phyloP scores from a whole-genome alignment of 768 basidiomycete species.

The Hypholoma fasciculare region DNA sequence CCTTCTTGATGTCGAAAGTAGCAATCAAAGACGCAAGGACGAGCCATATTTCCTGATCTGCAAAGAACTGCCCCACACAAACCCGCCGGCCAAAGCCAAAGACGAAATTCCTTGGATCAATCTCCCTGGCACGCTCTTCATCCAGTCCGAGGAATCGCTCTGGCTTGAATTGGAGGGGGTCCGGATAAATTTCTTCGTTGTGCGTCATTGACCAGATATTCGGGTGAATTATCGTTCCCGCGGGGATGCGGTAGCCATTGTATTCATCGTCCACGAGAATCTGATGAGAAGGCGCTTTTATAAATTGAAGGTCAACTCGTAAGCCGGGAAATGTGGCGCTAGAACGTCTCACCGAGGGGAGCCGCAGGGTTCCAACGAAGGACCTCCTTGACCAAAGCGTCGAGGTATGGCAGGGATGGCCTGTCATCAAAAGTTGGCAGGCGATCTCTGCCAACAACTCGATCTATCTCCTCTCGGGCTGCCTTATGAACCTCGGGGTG shows the following conservation, averaged over 20 bases:
- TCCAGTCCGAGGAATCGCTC: conserved; percentile 20
- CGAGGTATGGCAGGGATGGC: conserved; percentile 23
- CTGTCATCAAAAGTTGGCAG: conserved; percentile 26
- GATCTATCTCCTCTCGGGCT: conserved; percentile 32
- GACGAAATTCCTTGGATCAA: conserved; percentile 5
- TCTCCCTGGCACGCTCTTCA: conserved; percentile 8
- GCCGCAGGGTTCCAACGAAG: conserved; percentile 15
- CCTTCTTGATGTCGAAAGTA: not conserved
- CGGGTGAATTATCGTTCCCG: conserved; percentile 9
- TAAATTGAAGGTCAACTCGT: not conserved
- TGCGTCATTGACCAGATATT: conserved; percentile 21
- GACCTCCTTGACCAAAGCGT: conserved; percentile 11
- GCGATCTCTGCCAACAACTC: conserved; percentile 25
- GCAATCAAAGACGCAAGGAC: not conserved
- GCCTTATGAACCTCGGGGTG: conserved; percentile 28
- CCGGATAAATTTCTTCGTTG: conserved; percentile 19
- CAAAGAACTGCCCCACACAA: not conserved
- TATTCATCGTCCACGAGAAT: too few relatives aligned
- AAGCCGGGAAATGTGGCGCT: not conserved
- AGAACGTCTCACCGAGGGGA: conserved; percentile 12
- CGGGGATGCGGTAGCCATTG: not conserved
- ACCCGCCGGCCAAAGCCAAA: conserved; percentile 21
- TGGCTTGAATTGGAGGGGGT: conserved; percentile 25
- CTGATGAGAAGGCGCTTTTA: too few relatives aligned
- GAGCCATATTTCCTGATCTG: not conserved